Evolutionary conservation across 2,329 filamentous ascomycete species (phyloP), one percentile per base, ranked within the genome.

Genomic region (Fusarium dimerum): DNA sequence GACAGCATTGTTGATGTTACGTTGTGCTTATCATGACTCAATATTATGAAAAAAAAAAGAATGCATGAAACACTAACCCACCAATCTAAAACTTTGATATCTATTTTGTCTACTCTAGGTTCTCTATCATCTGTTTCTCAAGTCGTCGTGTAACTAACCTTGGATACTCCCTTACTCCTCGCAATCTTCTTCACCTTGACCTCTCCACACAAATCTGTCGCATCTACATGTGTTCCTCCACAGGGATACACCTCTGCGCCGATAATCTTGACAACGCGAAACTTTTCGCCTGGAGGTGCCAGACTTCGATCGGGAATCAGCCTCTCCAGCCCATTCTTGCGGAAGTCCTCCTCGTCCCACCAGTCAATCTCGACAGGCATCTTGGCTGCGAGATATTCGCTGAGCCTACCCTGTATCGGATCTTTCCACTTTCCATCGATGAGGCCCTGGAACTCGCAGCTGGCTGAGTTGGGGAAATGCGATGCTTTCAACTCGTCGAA

Each of bases 241-340:
- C 88, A 91, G 1, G 88, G 87, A 73, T 91, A 90, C 26, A 80
- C 80, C 60, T 87, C 88, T 1, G 82, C 80, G 0, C 86, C 87
- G 1, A 83, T 80, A 54, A 91, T 88, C 52, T 83, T 80, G 20
- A 90, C 87, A 0, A 90, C 85, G 9, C 88, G 76, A 32, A 86
- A 83, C 66, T 81, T 84, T 59, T 80, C 80, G 39, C 70, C 69
- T 0, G 60, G 60, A 1, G 55, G 51, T 10, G 55, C 53, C 6
- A 65, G 58, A 17, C 60, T 61, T 54, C 71, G 69, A 53, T 84
- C 76, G 0, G 81, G 81, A 16, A 83, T 79, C 43, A 86, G 69
- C n/a, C 78, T 70, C 66, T 80, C 80, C 38, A 86, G 62, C 0
- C 80, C 80, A 3, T 80, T 72, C n/a, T 66, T 67, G 36, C 71